Conservation (phyloP, 768 basidiomycete species). For the Rhodotorula kratochvilovae region DNA sequence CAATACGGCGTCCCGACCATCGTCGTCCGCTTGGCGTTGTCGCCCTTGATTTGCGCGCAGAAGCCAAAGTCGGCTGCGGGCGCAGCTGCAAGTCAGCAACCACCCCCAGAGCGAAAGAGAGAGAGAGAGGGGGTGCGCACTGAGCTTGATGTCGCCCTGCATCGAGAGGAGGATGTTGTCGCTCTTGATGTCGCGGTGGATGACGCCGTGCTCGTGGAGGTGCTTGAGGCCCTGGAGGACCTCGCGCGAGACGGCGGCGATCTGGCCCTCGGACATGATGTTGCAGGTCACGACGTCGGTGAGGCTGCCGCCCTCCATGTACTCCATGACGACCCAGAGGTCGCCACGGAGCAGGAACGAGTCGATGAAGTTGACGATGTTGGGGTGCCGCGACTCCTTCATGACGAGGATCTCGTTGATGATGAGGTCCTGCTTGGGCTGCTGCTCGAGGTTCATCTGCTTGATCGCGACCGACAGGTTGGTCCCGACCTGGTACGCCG, state of each 20-base stretch:
- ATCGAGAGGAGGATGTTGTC: slow-evolving; percentile 91
- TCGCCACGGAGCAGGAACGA: slow-evolving; percentile 97
- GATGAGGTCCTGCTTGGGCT: slow-evolving; percentile 98
- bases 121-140: slow-evolving; percentile 49
- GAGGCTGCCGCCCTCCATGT: slow-evolving; percentile 57
- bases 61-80: slow-evolving; percentile 77
- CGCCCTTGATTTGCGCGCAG: slow-evolving; percentile 71
- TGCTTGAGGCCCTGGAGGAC: slow-evolving; percentile 89
- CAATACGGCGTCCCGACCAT: slow-evolving; percentile 97
- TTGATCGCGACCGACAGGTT: slow-evolving; percentile 96
- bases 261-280: slow-evolving; percentile 90
- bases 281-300: slow-evolving; percentile 95
- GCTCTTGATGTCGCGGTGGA: slow-evolving; percentile 98
- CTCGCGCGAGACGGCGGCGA: slow-evolving; percentile 91
- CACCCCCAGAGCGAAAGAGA: too few species aligned
- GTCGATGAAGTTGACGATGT: slow-evolving; percentile 99
- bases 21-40: slow-evolving; percentile 87
- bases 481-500: slow-evolving; percentile 93
- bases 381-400: slow-evolving; percentile 80
- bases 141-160: slow-evolving; percentile 94
- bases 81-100: not conserved
- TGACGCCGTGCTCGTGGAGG: slow-evolving; percentile 90
- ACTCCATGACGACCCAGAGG: slow-evolving; percentile 91
- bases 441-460: slow-evolving; percentile 99
- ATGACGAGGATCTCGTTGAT: slow-evolving; percentile 99